Base-by-base conservation (phyloP, 768 basidiomycete genomes). In the Boletellus emodensis region DNA sequence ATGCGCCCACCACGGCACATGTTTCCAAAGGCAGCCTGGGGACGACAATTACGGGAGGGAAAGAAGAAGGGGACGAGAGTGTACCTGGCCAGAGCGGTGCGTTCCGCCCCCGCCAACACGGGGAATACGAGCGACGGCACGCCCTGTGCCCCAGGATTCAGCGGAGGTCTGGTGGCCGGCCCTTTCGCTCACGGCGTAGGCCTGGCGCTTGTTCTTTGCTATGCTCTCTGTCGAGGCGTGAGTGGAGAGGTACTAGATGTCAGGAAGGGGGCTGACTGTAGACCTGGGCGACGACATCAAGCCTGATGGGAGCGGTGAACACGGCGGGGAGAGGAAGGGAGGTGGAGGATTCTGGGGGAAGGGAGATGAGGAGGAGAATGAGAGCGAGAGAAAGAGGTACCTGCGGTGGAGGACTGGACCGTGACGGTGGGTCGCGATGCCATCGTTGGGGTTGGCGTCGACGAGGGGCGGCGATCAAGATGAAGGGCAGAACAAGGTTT, bases 1-100 rank as follows among this genome's bases (percentile, higher is more conserved):
- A 99, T 98, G 69, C 96, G 93, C 79, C 96, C 96, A 68, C 96
- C 95, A 73, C 96, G 90, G 81, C 95, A 98, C 96, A 99, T 98
- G 88, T 98, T 98, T 67, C 96, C 96, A 77, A 98, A 98, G 30
- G 96, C 96, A 71, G 92, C 96, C 87, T 95, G 49, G 22, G 33
- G 14, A 33, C 20, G 12, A 41, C 34, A 51, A 36, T 62, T 41
- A 45, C 12, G 48, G 46, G 35, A 38, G 26, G 4, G 28, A 36
- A 34, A 18, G 17, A 10, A 37, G 22, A 36, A 8, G 30, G 8
- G 9, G 17, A 4, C 26, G 17, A 7, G 20, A 18, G 32, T 2
- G 46, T 57, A 88, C 88, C 83, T 94, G 95, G 54, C 96, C 96
- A 50, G 96, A 94, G 61, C 96, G 90, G 79, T 95, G 92, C 61